Conservation (phyloP, 1,284 basidiomycete species). For the Pulveroboletus sp. region DNA sequence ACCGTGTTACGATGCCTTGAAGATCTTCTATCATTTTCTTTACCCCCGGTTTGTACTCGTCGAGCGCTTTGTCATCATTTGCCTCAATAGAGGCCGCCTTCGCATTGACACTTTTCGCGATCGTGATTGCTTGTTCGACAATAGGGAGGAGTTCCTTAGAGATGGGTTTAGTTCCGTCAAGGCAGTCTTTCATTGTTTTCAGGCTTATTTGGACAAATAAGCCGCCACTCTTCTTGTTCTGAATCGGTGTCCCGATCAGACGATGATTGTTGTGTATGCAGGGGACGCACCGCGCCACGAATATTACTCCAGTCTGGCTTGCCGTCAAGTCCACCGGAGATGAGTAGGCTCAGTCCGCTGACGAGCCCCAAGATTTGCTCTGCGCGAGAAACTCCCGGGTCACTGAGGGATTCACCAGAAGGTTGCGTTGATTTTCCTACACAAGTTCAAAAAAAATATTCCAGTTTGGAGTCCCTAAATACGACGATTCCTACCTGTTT, state of each 20-base stretch:
- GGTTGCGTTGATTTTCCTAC: slow-evolving; percentile 12
- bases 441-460: too few species aligned
- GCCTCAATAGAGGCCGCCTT: slow-evolving; percentile 7
- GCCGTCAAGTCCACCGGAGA: slow-evolving; percentile 16
- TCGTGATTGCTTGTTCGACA: not conserved
- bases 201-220: slow-evolving; percentile 20
- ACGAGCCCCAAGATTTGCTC: slow-evolving; percentile 13
- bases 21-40: slow-evolving; percentile 18
- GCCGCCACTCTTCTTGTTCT: slow-evolving; percentile 20
- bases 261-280: too few species aligned
- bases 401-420: slow-evolving; percentile 17
- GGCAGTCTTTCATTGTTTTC: slow-evolving; percentile 11
- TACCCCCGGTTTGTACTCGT: slow-evolving; percentile 7
- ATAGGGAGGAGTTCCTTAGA: slow-evolving; percentile 17
- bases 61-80: slow-evolving; percentile 5
- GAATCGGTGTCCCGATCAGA: not conserved
- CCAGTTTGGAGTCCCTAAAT: too few species aligned
- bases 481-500: not conserved
- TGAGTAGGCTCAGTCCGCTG: slow-evolving; percentile 10
- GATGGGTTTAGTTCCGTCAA: slow-evolving; percentile 18
- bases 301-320: slow-evolving; percentile 24
- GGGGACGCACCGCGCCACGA: slow-evolving; percentile 10
- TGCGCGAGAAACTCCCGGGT: slow-evolving; percentile 10
- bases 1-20: slow-evolving; percentile 18
- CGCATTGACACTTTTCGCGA: slow-evolving; percentile 7